A percentile compares a stretch with the other conserved stretches of the same genome.
These are phyloP conservation scores for Diaporthe caulivora DNA, from an alignment of 2,329 filamentous ascomycete species.

Conservation along the genomic window DNA sequence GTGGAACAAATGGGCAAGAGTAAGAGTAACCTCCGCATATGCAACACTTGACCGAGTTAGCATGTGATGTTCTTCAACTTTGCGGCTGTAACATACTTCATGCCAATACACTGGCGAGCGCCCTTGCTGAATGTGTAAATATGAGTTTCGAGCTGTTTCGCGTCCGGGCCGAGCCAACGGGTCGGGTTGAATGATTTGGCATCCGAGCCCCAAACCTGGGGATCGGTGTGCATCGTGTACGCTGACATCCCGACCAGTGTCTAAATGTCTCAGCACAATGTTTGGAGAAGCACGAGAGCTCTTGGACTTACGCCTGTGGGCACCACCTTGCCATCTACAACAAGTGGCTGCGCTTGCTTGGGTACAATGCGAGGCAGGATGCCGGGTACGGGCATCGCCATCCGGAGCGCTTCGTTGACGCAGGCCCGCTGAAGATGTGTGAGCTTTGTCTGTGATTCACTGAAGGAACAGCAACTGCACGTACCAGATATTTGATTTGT, in stretches of 20 bases:
- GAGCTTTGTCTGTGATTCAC: neutral
- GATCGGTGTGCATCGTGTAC: neutral
- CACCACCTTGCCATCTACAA: neutral
- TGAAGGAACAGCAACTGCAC: neutral
- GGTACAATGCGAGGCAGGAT: neutral
- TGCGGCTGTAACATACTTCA: neutral
- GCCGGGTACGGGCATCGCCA: neutral
- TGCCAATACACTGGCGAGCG: neutral
- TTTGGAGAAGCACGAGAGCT: neutral
- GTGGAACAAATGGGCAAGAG: neutral
- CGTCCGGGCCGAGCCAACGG: neutral
- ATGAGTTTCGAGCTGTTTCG: neutral
- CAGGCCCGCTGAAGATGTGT: neutral
- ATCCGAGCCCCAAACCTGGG: neutral
- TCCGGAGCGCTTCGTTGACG: neutral
- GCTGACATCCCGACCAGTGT: neutral
- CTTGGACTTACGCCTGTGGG: neutral
- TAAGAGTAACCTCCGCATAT: neutral
- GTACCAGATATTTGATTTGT: neutral
- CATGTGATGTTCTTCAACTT: neutral
- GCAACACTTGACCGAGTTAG: neutral
- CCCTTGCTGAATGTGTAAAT: neutral
- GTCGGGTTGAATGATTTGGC: neutral
- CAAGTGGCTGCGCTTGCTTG: neutral
- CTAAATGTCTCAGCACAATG: neutral